A percentile compares a stretch with the other conserved stretches of the same genome.
Evolutionary conservation across 106 monocot species (phyloP).

Genomic region (Gastrodia elata): DNA sequence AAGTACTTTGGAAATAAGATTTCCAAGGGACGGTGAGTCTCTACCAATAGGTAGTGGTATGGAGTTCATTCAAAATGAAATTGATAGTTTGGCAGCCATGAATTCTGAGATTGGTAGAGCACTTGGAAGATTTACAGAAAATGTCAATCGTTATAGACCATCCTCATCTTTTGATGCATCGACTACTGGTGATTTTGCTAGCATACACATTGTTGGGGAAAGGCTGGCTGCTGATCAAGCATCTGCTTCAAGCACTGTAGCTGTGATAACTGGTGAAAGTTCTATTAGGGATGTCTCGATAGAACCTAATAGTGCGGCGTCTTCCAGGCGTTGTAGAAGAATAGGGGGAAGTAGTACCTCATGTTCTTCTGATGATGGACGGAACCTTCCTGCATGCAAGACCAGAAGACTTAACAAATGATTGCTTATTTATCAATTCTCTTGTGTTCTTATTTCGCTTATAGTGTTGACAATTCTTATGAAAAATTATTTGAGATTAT

Average conservation of each 20-base stretch:
- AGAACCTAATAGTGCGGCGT: neutral
- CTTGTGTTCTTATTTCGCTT: neutral
- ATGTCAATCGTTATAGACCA: neutral
- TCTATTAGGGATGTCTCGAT: constrained; percentile 4
- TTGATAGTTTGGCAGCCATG: neutral
- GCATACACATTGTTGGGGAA: neutral
- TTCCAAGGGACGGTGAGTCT: neutral
- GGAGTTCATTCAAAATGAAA: neutral
- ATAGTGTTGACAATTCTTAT: neutral
- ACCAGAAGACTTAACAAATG: constrained; percentile 12
- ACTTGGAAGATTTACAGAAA: neutral
- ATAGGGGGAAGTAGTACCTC: constrained; percentile 4
- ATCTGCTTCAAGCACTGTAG: constrained; percentile 12
- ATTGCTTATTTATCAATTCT: neutral
- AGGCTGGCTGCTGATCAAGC: constrained; percentile 8
- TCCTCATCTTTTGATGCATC: neutral
- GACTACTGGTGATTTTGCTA: neutral
- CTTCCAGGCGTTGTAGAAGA: constrained; percentile 7
- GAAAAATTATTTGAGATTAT: neutral
- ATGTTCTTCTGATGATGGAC: neutral
- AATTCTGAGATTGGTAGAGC: neutral
- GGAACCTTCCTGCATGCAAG: constrained; percentile 1
- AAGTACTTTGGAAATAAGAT: neutral
- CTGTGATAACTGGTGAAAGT: constrained; percentile 5
- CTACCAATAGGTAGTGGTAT: neutral